A percentile compares a stretch with the other conserved stretches of the same genome.
These are phyloP conservation scores for cucumber (Cucumis sativus) DNA, from an alignment of 306 rosid genomes.

Conservation along the genomic window Cucumber_9930_V3 NC_026655.2:6333501-6334000, in stretches of 20 bases:
- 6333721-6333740: not conserved
- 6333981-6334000: constrained; percentile 82
- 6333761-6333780: not conserved
- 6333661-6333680: not conserved
- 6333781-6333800: not conserved
- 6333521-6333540: not conserved
- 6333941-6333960: constrained; percentile 76
- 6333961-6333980: constrained; percentile 78
- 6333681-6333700: not conserved
- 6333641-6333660: not conserved
- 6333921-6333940: constrained; percentile 81
- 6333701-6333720: not conserved
- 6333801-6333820: not conserved
- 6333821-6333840: not conserved
- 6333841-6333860: not conserved
- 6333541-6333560: not conserved
- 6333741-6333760: not conserved
- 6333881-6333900: constrained; percentile 9
- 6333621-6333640: not conserved
- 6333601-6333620: not conserved
- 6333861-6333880: not conserved
- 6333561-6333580: not conserved
- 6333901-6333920: constrained; percentile 42
- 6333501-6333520: not conserved
- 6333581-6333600: not conserved